Base-by-base conservation (phyloP, 192 early-diverging fungal species). In the Allomyces arbusculus region DNA sequence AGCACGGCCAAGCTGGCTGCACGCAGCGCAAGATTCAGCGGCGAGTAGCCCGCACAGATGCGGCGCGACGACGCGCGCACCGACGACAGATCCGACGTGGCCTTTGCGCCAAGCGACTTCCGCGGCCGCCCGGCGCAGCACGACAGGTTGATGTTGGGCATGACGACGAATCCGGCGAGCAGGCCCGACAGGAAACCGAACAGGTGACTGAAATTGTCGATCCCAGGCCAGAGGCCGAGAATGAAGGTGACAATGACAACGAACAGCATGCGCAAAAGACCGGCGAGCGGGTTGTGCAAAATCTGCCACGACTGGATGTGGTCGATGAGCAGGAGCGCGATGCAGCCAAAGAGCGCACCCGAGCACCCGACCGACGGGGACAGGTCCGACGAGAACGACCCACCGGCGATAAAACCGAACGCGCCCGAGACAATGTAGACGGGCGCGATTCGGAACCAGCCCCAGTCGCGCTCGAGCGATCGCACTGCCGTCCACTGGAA, bases 321-420 rank as follows among this genome's bases (percentile, higher is more conserved):
- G 45, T 45, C 55, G 55, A 24, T 66, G 19, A 40, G 26, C 23
- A 67, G 7, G n/a, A 3, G 9, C 10, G 24, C 40, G 33, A 24
- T 58, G 25, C 63, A 65, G 75, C 81, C 81, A 71, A 75, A 83
- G 7, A 83, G 61, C 1, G 78, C 69, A 12, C 82, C 82, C 22
- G 78, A 80, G 64, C 76, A 75, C 20, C 82, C 82, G 9, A 83
- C 80, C 63, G 78, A 80, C 68, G 86, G 80, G 63, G 72, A 73
- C 45, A 73, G 58, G 9, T 75, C 70, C 7, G 67, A 68, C 0
- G 74, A 74, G 66, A 89, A 84, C 50, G 80, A 82, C 4, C 80
- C 89, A 24, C 88, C 89, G 73, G 91, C 84, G n/a, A 91, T 70
- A 75, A 91, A 90, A 16, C 91, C 90, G 14, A 74, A 84, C 61